Conservation (phyloP, 495 filamentous ascomycete genomes). For the Trichoderma gamsii region DNA sequence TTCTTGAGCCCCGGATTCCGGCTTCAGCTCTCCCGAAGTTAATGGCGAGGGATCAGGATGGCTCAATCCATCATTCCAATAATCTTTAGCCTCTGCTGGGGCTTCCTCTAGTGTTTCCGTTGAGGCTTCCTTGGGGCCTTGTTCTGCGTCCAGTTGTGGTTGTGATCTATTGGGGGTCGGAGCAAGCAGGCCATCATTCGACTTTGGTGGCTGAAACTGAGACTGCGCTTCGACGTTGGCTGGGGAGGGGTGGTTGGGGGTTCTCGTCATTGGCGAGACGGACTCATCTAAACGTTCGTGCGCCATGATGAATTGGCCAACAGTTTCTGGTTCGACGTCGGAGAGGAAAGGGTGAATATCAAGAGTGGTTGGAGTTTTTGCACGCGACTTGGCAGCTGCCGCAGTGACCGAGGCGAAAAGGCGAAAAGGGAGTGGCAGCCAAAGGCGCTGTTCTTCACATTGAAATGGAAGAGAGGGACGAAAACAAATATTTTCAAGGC, state of each 20-base stretch:
- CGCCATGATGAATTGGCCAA: not conserved
- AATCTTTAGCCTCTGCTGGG: conserved; percentile 32
- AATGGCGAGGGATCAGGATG: conserved; percentile 28
- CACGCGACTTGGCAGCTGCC: not conserved
- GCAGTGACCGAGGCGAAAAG: conserved; percentile 10
- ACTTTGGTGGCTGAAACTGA: not conserved
- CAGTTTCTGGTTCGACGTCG: not conserved
- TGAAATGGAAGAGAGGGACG: not conserved
- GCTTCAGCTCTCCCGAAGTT: not conserved
- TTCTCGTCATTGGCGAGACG: conserved; percentile 16
- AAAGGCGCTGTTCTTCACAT: not conserved
- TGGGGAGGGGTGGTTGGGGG: not conserved
- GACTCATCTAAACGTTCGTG: conserved; percentile 9
- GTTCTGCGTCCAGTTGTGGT: not conserved
- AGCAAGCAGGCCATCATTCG: not conserved
- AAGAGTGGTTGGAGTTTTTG: not conserved
- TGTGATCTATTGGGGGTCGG: not conserved
- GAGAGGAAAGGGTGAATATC: not conserved
- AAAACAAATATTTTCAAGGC: not conserved
- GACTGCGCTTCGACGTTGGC: not conserved
- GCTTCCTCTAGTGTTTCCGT: not conserved
- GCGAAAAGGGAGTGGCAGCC: conserved; percentile 2
- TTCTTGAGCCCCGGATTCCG: conserved; percentile 6
- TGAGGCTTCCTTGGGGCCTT: not conserved
- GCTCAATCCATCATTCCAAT: conserved; percentile 37